phyloP scores from a whole-genome alignment of 2,329 filamentous ascomycete species.

The Aspergillus sojae region DNA sequence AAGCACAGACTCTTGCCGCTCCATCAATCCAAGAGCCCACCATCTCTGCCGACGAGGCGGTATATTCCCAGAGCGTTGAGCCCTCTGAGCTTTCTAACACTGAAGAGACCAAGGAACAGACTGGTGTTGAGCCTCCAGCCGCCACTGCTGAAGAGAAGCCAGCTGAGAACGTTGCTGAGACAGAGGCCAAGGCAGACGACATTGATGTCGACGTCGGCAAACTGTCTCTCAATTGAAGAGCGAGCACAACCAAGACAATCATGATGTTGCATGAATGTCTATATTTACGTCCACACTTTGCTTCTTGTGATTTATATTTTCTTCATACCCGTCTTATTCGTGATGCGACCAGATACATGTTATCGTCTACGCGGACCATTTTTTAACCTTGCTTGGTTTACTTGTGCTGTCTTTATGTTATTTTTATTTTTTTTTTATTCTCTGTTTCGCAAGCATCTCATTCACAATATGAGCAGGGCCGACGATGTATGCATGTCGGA shows the following conservation, averaged over 20 bases:
- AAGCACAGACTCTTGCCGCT: conserved; percentile 6
- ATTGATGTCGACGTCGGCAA: conserved; percentile 31
- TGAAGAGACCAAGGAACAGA: conserved; percentile 2
- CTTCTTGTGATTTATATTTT: conserved; percentile 21
- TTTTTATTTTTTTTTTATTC: conserved; percentile 3
- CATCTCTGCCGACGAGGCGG: background rate
- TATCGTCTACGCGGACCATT: conserved; percentile 5
- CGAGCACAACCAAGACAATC: background rate
- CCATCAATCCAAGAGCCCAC: background rate
- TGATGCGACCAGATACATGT: conserved; percentile 13
- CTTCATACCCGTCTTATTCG: conserved; percentile 22
- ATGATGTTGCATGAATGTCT: background rate
- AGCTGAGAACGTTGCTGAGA: conserved; percentile 12
- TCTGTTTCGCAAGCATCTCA: conserved; percentile 13
- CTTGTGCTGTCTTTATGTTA: background rate
- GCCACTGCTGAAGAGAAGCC: conserved; percentile 11
- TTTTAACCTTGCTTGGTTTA: conserved; percentile 8
- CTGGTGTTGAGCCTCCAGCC: background rate
- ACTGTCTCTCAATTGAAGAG: conserved; percentile 26
- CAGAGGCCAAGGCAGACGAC: conserved; percentile 21
- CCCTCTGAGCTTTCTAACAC: background rate
- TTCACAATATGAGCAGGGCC: conserved; percentile 13
- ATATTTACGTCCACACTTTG: conserved; percentile 7
- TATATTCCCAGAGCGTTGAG: background rate
- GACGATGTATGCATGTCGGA: conserved; percentile 13